phyloP scores from a whole-genome alignment of 106 monocot genomes.

The Dioscorea zingiberensis region DNA sequence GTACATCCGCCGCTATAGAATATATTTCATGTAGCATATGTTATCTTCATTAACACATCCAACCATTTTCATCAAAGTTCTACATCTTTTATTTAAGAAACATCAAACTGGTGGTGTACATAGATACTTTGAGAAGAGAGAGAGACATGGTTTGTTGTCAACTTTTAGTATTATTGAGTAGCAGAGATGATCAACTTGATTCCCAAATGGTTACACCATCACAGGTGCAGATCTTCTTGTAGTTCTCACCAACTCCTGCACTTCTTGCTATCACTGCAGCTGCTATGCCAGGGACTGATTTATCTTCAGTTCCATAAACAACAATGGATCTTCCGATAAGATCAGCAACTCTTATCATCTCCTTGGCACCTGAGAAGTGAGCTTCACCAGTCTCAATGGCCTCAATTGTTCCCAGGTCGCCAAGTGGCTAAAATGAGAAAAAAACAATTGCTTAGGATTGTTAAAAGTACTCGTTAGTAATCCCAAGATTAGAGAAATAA shows the following conservation, averaged over 20 bases:
- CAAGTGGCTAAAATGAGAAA: conserved; percentile 33
- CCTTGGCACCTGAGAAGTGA: conserved; percentile 49
- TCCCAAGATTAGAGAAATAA: too few species aligned
- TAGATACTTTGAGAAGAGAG: too few species aligned
- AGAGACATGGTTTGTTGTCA: too few species aligned
- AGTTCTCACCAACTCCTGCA: conserved; percentile 85
- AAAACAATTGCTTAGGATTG: not conserved
- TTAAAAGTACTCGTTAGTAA: not conserved
- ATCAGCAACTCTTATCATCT: conserved; percentile 57
- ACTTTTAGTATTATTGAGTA: too few species aligned
- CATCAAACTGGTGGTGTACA: too few species aligned
- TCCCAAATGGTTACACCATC: conserved; percentile 94
- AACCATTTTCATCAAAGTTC: too few species aligned
- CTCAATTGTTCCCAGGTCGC: conserved; percentile 93
- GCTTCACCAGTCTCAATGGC: conserved; percentile 61
- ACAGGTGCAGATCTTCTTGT: conserved; percentile 93
- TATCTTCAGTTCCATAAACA: conserved; percentile 58
- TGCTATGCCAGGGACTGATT: conserved; percentile 52
- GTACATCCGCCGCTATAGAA: too few species aligned
- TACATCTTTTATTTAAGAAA: too few species aligned
- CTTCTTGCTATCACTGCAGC: conserved; percentile 94
- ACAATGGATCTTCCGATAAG: conserved; percentile 73
- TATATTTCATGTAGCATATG: too few species aligned
- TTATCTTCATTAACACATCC: too few species aligned
- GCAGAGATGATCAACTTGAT: conserved; percentile 37